Evolutionary conservation across 129 eudicot genomes (phyloP).

Genomic region (Erigeron canadensis): DNA sequence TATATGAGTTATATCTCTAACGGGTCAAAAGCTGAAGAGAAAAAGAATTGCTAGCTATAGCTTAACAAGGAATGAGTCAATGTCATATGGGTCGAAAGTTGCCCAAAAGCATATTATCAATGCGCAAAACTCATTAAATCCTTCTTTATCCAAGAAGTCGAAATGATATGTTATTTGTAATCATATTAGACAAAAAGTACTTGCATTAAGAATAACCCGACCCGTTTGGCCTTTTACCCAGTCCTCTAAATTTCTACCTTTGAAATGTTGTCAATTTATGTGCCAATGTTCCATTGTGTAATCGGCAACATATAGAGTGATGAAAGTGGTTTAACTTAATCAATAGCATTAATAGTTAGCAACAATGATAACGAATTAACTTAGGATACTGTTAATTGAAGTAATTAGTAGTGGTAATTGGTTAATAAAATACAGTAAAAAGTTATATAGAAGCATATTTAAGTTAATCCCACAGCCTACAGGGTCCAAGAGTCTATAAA

Average conservation of each 20-base stretch:
- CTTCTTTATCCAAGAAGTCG: neutral
- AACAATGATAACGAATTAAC: neutral
- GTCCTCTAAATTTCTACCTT: neutral
- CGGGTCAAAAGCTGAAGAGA: neutral
- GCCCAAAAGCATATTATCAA: neutral
- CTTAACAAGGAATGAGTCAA: neutral
- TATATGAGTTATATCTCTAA: neutral
- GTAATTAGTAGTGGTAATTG: neutral
- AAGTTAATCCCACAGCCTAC: conserved; percentile 1
- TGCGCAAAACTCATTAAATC: neutral
- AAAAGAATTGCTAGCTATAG: neutral
- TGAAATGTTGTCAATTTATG: neutral
- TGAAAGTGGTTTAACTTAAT: neutral
- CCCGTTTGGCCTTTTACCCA: neutral
- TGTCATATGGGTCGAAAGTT: neutral
- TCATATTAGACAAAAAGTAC: neutral
- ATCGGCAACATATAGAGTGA: neutral
- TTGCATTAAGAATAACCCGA: neutral
- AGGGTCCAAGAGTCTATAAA: conserved; percentile 4
- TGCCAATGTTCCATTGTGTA: neutral
- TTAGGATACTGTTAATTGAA: neutral
- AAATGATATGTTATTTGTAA: neutral
- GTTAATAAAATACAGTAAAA: neutral
- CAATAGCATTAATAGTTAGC: neutral
- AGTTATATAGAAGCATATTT: neutral